Evolutionary conservation across 352 stramenopile genomes (phyloP), one percentile per base, ranked within the genome.

Genomic region (Phytophthora litchii): DNA sequence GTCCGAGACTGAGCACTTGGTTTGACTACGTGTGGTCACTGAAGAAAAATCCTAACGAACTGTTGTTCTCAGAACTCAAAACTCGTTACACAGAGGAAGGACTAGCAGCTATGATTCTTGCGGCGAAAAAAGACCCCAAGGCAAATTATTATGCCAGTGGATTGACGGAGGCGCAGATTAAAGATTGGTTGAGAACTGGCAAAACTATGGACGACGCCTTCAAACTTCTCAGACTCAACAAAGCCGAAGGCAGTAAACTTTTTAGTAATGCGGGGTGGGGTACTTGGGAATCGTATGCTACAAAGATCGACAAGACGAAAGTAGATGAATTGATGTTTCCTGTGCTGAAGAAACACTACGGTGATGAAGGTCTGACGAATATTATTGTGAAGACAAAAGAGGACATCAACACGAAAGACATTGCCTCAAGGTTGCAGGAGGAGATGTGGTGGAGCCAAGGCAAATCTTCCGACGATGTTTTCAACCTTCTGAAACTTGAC

Each of bases 391-490:
- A 29, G n/a, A 27, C 27, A 12, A 51, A 40, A 4, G 5, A 40
- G 6, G 25, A 14, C 17, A 12, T 13, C 0, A 27, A 3, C 17
- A 51, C 44, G 44, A 25, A 40, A 10, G 2, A 0, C 10, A n/a
- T 51, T 19, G 44, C 16, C n/a, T 11, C 12, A 0, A 31, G 12
- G 6, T 1, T 51, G 29, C n/a, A 51, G 29, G 9, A 40, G 44
- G 27, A 40, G 12, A 14, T 40, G 4, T 49, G 27, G 27, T 10
- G n/a, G 10, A 51, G 16, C 27, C 3, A 40, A 12, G 34, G 34
- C 1, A 36, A 44, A 27, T 36, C 21, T 2, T 8, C 34, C 13
- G 34, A 54, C 34, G 47, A 54, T 12, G 4, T 54, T 36, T 54
- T 45, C 20, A 54, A 37, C 0, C 4, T 45, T 25, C 8, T 36